phyloP scores from a whole-genome alignment of 2,329 filamentous ascomycete species.

The Cytospora chrysosperma region DNA sequence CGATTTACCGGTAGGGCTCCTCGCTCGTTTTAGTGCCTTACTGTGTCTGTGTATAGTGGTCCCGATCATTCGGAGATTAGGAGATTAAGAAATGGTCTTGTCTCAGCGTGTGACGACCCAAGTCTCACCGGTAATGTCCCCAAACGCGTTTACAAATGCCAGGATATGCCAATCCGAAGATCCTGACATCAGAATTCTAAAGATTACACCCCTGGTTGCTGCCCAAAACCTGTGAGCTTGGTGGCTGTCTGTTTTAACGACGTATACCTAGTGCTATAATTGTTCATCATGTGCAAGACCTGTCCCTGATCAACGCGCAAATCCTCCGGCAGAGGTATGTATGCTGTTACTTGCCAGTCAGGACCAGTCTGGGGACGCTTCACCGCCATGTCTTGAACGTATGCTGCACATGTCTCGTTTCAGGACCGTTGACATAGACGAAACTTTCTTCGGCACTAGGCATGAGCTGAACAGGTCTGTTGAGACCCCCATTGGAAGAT shows the following conservation, averaged over 20 bases:
- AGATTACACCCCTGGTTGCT: constrained; percentile 4
- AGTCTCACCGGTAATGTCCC: constrained; percentile 1
- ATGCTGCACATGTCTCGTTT: not conserved
- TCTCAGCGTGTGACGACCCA: constrained; percentile 10
- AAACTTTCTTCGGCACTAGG: not conserved
- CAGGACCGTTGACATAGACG: not conserved
- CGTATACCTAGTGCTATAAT: not conserved
- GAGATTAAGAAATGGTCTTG: constrained; percentile 10
- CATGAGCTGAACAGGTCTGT: not conserved
- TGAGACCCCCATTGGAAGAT: not conserved
- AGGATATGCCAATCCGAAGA: constrained; percentile 1
- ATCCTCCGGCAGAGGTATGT: not conserved
- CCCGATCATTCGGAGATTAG: constrained; percentile 18
- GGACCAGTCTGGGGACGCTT: not conserved
- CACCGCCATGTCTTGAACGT: not conserved
- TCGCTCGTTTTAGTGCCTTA: not conserved
- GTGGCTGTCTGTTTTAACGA: not conserved
- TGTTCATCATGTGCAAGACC: constrained; percentile 7
- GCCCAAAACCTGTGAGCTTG: not conserved
- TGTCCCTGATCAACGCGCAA: not conserved
- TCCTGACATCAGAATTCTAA: not conserved
- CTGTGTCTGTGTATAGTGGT: constrained; percentile 6
- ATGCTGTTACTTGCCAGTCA: not conserved
- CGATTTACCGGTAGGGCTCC: not conserved
- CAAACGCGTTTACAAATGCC: constrained; percentile 5